phyloP scores from a whole-genome alignment of 2,329 filamentous ascomycete genomes.

The Dothideomycetidae sp. region DNA sequence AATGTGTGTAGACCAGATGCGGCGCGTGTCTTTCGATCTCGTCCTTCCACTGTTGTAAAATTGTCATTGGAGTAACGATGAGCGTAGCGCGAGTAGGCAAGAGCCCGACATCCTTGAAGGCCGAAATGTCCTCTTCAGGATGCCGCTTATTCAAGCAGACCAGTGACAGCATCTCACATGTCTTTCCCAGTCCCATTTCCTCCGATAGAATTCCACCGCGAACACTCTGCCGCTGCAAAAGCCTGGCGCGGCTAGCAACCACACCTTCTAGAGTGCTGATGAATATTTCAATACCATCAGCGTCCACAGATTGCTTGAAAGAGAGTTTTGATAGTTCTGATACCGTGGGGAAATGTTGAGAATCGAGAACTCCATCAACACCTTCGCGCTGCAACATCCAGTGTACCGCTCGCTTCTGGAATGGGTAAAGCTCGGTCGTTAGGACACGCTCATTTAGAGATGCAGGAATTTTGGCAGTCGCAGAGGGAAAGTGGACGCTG shows the following conservation, averaged over 20 bases:
- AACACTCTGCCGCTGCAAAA: conserved; percentile 31
- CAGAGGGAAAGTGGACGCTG: conserved; percentile 47
- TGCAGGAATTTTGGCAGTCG: conserved; percentile 18
- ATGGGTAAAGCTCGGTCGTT: conserved; percentile 45
- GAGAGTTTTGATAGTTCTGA: too few relatives aligned
- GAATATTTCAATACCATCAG: conserved; percentile 34
- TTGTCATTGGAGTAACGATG: conserved; percentile 48
- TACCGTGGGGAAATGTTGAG: conserved; percentile 14
- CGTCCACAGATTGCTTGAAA: conserved; percentile 35
- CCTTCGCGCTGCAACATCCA: conserved; percentile 59
- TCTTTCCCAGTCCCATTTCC: conserved; percentile 76
- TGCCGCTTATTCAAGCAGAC: conserved; percentile 47
- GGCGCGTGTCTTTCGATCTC: conserved; percentile 46
- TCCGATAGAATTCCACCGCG: conserved; percentile 57
- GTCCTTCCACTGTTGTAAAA: conserved; percentile 48
- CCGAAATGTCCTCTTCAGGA: not conserved
- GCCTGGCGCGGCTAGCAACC: conserved; percentile 24
- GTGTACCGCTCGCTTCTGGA: conserved; percentile 54
- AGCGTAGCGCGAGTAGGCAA: conserved; percentile 41
- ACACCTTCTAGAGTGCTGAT: conserved; percentile 51
- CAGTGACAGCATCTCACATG: conserved; percentile 58
- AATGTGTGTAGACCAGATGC: conserved; percentile 40
- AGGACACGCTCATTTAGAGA: conserved; percentile 14
- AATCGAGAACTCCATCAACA: conserved; percentile 29
- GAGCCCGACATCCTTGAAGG: not conserved